Evolutionary conservation across 768 basidiomycete genomes (phyloP).

Genomic region (Serendipita vermifera): DNA sequence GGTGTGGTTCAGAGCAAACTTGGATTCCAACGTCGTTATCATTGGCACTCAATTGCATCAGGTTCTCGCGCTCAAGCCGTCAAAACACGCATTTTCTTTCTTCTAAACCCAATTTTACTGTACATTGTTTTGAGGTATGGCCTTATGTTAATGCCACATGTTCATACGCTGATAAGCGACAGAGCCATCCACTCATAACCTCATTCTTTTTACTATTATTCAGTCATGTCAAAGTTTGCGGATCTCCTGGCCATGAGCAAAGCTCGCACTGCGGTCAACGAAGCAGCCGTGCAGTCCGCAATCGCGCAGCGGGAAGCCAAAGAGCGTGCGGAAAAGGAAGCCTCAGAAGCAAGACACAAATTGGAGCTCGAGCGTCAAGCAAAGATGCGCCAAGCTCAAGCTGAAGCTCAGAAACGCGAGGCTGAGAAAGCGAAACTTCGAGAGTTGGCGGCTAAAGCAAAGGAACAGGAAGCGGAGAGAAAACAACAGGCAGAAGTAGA

Average conservation of each 20-base stretch:
- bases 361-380: conserved; percentile 11
- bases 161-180: no score
- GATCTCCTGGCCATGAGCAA: conserved; percentile 13
- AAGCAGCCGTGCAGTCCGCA: conserved; percentile 8
- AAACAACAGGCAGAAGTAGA: conserved; percentile 12
- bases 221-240: conserved; percentile 10
- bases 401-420: conserved; percentile 15
- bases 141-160: no score
- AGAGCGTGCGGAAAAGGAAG: conserved; percentile 11
- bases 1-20: no score
- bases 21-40: no score
- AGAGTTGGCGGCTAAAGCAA: conserved; percentile 10
- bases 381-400: conserved; percentile 13
- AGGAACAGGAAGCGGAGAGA: conserved; percentile 11
- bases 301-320: conserved; percentile 11
- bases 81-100: no score
- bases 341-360: background rate
- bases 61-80: no score
- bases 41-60: no score
- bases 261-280: conserved; percentile 12
- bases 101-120: no score
- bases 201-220: background rate
- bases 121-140: no score
- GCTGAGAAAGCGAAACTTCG: conserved; percentile 13
- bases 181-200: no score